These are phyloP conservation scores for Tephrocybe rancida DNA, from an alignment of 768 basidiomycete species.

Conservation along the genomic window DNA sequence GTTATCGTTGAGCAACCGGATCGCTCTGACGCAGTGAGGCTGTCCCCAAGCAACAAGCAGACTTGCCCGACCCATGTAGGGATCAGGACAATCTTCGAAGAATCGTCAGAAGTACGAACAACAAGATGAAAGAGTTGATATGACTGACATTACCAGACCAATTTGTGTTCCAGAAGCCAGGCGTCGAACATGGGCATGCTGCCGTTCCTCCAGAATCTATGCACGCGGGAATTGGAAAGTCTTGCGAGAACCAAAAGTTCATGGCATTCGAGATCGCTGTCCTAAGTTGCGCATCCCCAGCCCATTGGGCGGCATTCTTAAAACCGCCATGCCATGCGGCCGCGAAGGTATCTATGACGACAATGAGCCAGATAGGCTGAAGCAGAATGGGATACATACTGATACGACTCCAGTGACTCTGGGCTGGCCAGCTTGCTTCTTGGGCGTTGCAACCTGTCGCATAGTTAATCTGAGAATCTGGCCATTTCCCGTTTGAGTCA, in stretches of 20 bases:
- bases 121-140: neutral
- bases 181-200: slow-evolving; percentile 57
- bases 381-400: slow-evolving; percentile 32
- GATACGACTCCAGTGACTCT: slow-evolving; percentile 57
- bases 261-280: slow-evolving; percentile 50
- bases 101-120: neutral
- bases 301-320: slow-evolving; percentile 39
- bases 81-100: slow-evolving; percentile 57
- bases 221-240: slow-evolving; percentile 56
- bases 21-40: slow-evolving; percentile 42
- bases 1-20: slow-evolving; percentile 53
- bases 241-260: slow-evolving; percentile 65
- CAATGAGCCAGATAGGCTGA: neutral
- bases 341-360: slow-evolving; percentile 50
- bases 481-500: slow-evolving; percentile 54
- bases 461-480: slow-evolving; percentile 58
- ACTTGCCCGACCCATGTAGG: slow-evolving; percentile 58
- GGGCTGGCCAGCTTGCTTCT: slow-evolving; percentile 72
- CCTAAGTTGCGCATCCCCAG: slow-evolving; percentile 40
- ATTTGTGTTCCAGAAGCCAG: slow-evolving; percentile 55
- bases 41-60: slow-evolving; percentile 56
- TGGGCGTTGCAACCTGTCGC: slow-evolving; percentile 62
- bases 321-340: slow-evolving; percentile 60
- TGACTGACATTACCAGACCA: slow-evolving; percentile 62
- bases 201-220: slow-evolving; percentile 54